A percentile compares a stretch with the other conserved stretches of the same genome.
Evolutionary conservation across 139 green algal species (phyloP).

Genomic region (Tetraselmis striata): DNA sequence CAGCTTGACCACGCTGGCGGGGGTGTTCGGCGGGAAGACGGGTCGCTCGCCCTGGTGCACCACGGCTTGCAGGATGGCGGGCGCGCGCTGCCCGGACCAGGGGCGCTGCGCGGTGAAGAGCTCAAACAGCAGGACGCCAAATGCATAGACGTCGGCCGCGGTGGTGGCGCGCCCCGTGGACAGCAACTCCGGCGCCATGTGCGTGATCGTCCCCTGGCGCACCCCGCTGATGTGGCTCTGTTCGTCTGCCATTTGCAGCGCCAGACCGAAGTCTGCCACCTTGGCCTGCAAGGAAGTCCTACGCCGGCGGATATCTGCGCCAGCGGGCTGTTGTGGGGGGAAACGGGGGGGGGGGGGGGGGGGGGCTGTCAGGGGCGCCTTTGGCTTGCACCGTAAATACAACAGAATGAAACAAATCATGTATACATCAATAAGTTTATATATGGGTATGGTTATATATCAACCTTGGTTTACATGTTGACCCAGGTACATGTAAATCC

Average conservation of each 20-base stretch:
- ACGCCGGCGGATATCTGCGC: no score
- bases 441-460: no score
- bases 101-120: constrained; percentile 35
- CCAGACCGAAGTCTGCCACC: not conserved
- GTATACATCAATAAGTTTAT: no score
- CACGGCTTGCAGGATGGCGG: constrained; percentile 51
- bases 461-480: no score
- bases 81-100: constrained; percentile 40
- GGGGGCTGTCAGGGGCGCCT: no score
- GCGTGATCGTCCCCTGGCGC: constrained; percentile 41
- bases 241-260: not conserved
- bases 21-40: constrained; percentile 33
- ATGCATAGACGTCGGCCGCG: constrained; percentile 37
- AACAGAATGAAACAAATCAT: no score
- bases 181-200: constrained; percentile 46
- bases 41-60: constrained; percentile 44
- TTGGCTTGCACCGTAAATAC: no score
- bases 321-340: no score
- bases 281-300: no score
- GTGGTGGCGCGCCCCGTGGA: not conserved
- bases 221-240: not conserved
- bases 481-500: no score
- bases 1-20: constrained; percentile 36
- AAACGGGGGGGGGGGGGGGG: no score
- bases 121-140: constrained; percentile 54